Percentiles rank a stretch among this genome's conserved stretches.
Conservation (phyloP, 805 yeast genomes). For the Kockiozyma suomiensis region DNA sequence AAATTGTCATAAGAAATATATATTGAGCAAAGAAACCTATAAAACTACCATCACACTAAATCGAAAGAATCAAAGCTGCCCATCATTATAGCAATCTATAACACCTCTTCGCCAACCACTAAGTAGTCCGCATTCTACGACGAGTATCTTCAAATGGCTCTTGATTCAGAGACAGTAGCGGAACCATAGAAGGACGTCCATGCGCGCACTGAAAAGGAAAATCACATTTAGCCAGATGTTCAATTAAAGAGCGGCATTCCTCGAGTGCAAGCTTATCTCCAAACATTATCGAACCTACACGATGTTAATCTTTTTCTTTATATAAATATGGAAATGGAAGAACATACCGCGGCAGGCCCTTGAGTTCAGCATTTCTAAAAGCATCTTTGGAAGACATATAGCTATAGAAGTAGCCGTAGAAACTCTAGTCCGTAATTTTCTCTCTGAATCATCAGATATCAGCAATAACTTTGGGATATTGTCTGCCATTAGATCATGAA, state of each 20-base stretch:
- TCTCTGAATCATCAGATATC: background rate
- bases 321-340: background rate
- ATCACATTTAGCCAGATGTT: slow-evolving; percentile 50
- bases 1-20: too few species aligned
- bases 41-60: too few species aligned
- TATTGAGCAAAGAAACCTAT: background rate
- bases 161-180: slow-evolving; percentile 38
- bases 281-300: slow-evolving; percentile 62
- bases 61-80: too few species aligned
- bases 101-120: too few species aligned
- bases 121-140: background rate
- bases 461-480: background rate
- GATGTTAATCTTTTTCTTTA: background rate
- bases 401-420: background rate
- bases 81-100: background rate
- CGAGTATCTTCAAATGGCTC: background rate
- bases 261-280: slow-evolving; percentile 54
- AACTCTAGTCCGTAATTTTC: background rate
- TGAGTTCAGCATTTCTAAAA: slow-evolving; percentile 55
- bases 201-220: slow-evolving; percentile 83
- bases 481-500: slow-evolving; percentile 13
- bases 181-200: slow-evolving; percentile 75
- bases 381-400: slow-evolving; percentile 13
- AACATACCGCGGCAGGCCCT: slow-evolving; percentile 27
- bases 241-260: slow-evolving; percentile 53